Conservation (phyloP, 495 filamentous ascomycete genomes). For the Hyaloscypha variabilis region DNA sequence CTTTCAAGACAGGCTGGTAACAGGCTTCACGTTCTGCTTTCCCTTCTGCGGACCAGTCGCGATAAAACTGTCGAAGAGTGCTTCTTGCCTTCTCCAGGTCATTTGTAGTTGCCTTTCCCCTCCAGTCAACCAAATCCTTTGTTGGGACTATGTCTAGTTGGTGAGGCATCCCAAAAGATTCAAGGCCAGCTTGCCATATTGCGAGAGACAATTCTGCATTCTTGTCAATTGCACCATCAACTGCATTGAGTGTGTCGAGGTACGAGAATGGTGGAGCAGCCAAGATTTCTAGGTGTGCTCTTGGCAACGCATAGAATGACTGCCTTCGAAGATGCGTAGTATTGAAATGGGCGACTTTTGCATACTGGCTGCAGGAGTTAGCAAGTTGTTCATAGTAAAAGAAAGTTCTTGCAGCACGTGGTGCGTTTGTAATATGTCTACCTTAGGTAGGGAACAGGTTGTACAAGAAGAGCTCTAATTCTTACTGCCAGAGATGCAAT, state of each 20-base stretch:
- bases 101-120: slow-evolving; percentile 60
- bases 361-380: slow-evolving; percentile 68
- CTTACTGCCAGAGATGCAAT: too few relatives aligned
- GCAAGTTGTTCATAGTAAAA: neutral
- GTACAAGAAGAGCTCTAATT: too few relatives aligned
- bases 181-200: slow-evolving; percentile 69
- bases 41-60: slow-evolving; percentile 91
- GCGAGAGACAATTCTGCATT: slow-evolving; percentile 82
- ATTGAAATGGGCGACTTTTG: slow-evolving; percentile 78
- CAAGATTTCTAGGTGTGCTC: slow-evolving; percentile 78
- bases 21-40: slow-evolving; percentile 70
- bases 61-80: slow-evolving; percentile 89
- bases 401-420: neutral
- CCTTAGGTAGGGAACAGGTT: neutral
- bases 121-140: slow-evolving; percentile 56
- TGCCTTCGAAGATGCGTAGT: slow-evolving; percentile 87
- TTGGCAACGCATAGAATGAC: slow-evolving; percentile 88
- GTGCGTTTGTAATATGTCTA: neutral
- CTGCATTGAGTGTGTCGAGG: slow-evolving; percentile 69
- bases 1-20: slow-evolving; percentile 68
- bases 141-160: slow-evolving; percentile 8
- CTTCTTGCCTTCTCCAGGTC: slow-evolving; percentile 91
- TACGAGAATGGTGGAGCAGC: slow-evolving; percentile 80
- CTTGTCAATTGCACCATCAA: slow-evolving; percentile 86
- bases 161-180: slow-evolving; percentile 59